Percentiles rank a stretch among this genome's conserved stretches.
Conservation (phyloP, 495 filamentous ascomycete species). For the Recurvomyces mirabilis region DNA sequence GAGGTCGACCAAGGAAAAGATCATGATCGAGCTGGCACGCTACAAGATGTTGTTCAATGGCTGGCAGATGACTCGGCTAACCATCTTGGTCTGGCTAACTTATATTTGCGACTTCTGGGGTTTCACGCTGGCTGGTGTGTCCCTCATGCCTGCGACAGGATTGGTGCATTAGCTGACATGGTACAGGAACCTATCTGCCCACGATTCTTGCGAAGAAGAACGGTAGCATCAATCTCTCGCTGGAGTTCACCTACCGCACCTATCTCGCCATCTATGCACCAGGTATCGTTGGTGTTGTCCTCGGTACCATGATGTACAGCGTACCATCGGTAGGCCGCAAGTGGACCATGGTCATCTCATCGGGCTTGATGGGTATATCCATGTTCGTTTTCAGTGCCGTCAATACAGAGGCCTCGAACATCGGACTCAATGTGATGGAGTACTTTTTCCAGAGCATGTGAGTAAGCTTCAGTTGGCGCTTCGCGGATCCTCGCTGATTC, state of each 20-base stretch:
- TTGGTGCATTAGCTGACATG: too few relatives aligned
- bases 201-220: conserved; percentile 35
- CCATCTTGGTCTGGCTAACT: conserved; percentile 35
- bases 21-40: conserved; percentile 28
- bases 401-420: conserved; percentile 35
- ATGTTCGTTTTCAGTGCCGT: conserved; percentile 37
- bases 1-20: conserved; percentile 22
- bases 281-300: conserved; percentile 34
- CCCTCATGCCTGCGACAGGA: neutral
- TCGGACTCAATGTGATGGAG: conserved; percentile 37
- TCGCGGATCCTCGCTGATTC: neutral
- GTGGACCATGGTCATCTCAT: conserved; percentile 35
- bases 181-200: conserved; percentile 34
- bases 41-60: conserved; percentile 33
- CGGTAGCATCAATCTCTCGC: conserved; percentile 24
- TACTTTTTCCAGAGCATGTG: conserved; percentile 41
- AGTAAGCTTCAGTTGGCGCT: neutral
- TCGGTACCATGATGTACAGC: conserved; percentile 33
- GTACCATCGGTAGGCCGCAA: conserved; percentile 21
- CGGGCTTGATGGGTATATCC: conserved; percentile 36
- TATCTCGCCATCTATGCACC: conserved; percentile 38
- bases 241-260: conserved; percentile 32
- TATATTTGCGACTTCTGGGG: conserved; percentile 37
- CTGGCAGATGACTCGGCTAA: conserved; percentile 31
- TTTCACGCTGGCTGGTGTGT: conserved; percentile 33